Evolutionary conservation across 1,284 basidiomycete genomes (phyloP).

Genomic region (Pterulicium gracile): DNA sequence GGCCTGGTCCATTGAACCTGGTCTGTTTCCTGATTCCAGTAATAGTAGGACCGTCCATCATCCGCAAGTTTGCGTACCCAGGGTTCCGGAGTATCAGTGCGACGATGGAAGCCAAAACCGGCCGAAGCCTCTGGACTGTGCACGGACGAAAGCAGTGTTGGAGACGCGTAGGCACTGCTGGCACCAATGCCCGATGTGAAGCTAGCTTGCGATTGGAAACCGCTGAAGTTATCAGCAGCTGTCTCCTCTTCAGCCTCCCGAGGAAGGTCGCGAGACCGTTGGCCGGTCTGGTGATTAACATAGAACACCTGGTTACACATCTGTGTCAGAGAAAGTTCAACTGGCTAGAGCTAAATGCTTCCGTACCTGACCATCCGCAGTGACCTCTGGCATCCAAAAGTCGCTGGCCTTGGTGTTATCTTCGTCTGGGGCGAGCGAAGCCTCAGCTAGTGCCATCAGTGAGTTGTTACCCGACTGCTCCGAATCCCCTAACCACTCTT

Average conservation of each 20-base stretch:
- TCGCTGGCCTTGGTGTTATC: slow-evolving; percentile 44
- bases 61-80: slow-evolving; percentile 76
- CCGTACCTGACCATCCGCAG: slow-evolving; percentile 63
- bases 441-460: slow-evolving; percentile 16
- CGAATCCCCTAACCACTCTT: slow-evolving; percentile 37
- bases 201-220: slow-evolving; percentile 42
- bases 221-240: slow-evolving; percentile 48
- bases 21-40: slow-evolving; percentile 65
- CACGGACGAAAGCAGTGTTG: slow-evolving; percentile 12
- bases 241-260: slow-evolving; percentile 51
- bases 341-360: slow-evolving; percentile 7
- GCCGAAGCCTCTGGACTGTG: slow-evolving; percentile 25
- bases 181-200: slow-evolving; percentile 44
- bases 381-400: slow-evolving; percentile 73
- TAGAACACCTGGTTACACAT: slow-evolving; percentile 69
- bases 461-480: slow-evolving; percentile 16
- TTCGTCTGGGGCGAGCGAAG: slow-evolving; percentile 12
- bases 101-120: slow-evolving; percentile 51
- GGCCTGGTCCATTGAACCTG: slow-evolving; percentile 60
- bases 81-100: slow-evolving; percentile 56
- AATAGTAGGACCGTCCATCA: slow-evolving; percentile 78
- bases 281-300: slow-evolving; percentile 84
- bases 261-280: slow-evolving; percentile 81
- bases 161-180: slow-evolving; percentile 22
- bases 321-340: slow-evolving; percentile 6